Evolutionary conservation across 306 rosid species (phyloP), one percentile per base, ranked within the genome.

Genomic region (Quercus glauca): DNA sequence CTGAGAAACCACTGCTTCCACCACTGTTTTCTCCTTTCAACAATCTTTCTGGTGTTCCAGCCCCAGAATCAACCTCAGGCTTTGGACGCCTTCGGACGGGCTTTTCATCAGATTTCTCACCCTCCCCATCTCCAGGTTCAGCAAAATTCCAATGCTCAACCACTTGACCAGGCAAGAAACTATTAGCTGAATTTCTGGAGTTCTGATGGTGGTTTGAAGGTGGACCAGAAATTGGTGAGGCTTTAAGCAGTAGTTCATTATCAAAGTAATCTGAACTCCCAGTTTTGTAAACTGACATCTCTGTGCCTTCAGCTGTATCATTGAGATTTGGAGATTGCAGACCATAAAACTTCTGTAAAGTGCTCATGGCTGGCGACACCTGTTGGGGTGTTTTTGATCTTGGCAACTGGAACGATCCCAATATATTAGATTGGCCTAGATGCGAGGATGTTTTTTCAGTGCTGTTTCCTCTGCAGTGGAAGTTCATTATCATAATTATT

Each of bases 51-150:
- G 92, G 91, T 8, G 89, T 83, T 76, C 56, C 83, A 67, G 58
- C 77, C 75, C 86, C 86, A 31, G 75, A 70, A 79, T 90, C 97
- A 76, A 81, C 89, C 60, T 90, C 92, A n/a, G 86, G 64, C 76
- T 88, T 91, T 81, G 84, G 92, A 82, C 93, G 96, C 86, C 97
- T 85, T 14, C 97, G 93, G 73, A 92, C 91, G 0, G 92, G 87
- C 77, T 89, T 91, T 78, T 92, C 97, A 58, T 90, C 94, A 55
- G 87, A 88, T 82, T 80, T 92, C 19, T 90, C 93, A 75, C 65
- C 71, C 55, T 79, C 89, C 33, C 85, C 91, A 57, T 89, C 86
- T 20, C 86, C 87, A n/a, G 83, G 70, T 21, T 90, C 92, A 23
- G 84, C 55, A 72, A 69, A 61, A 78, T 67, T 83, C 68, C 77